Base-by-base conservation (phyloP, 176 grass and related monocot species). In the Lolium rigidum region DNA sequence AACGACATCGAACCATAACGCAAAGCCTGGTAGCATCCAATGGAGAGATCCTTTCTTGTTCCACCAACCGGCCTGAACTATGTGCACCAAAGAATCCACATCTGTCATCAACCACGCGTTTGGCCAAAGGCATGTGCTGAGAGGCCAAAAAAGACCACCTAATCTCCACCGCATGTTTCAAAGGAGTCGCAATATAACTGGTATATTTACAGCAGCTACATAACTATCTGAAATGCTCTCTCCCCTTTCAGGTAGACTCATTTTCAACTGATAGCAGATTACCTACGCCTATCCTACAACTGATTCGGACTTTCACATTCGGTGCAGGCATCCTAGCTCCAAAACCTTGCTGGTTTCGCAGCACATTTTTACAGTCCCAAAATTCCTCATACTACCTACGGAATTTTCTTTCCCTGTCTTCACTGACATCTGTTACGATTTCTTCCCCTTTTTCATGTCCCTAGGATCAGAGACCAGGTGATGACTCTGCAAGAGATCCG, bases 401-500 rank as follows among this genome's bases (percentile, higher is more conserved):
- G 10, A 8, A 4, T 52, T 76, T 52, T 54, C 14, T n/a, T 4
- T 22, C 5, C 62, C 7, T 16, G 0, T 60, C 14, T 46, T 62
- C 8, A 1, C n/a, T 7, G 9, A 15, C 59, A 60, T 49, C 4
- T 15, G 50, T 77, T 55, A 91, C 20, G 86, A 91, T 77, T 77
- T 88, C 77, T 88, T 91, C 70, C 89, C 89, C 31, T 76, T 81
- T 81, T 88, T 91, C 77, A 77, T 85, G 13, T 76, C 77, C 52
- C 77, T 80, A 31, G 70, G 28, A 11, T 85, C 86, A 18, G 28
- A 20, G 0, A 80, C 73, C 78, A 88, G 82, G 78, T 91, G 93
- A 89, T 94, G 96, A 59, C 88, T 91, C 69, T 90, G 77, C 7
- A 98, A 77, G 46, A 98, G 90, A 89, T 93, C 96, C 0, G 93